phyloP scores from a whole-genome alignment of 2,329 filamentous ascomycete genomes.

The Ophiognomonia clavigignenti-juglandacearum region DNA sequence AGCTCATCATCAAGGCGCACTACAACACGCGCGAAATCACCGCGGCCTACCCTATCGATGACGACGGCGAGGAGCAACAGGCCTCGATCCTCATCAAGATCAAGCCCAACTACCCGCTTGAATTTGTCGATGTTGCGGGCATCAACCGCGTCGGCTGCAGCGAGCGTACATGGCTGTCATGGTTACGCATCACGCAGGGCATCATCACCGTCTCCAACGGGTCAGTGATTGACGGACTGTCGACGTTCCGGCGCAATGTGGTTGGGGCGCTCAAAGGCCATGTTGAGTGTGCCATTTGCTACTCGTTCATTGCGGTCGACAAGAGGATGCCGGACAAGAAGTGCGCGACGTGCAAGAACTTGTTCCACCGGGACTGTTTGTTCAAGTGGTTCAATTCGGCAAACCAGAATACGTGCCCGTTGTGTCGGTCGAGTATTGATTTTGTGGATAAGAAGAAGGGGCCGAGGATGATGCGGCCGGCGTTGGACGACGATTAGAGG shows the following conservation, averaged over 20 bases:
- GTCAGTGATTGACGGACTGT: conserved; percentile 79
- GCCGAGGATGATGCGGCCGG: not conserved
- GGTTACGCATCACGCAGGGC: conserved; percentile 83
- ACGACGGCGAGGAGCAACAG: conserved; percentile 64
- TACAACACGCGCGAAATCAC: conserved; percentile 69
- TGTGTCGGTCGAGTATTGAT: conserved; percentile 85
- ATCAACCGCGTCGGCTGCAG: conserved; percentile 80
- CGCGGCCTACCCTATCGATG: conserved; percentile 69
- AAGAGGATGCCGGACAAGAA: conserved; percentile 87
- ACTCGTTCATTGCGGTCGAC: conserved; percentile 85
- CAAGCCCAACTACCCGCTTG: conserved; percentile 77
- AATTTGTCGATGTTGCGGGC: conserved; percentile 69
- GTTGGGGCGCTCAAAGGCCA: conserved; percentile 86
- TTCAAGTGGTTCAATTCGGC: conserved; percentile 97
- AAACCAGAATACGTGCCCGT: conserved; percentile 83
- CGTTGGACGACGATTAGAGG: not conserved
- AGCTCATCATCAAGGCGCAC: conserved; percentile 65
- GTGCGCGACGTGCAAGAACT: conserved; percentile 88
- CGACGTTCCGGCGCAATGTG: conserved; percentile 82
- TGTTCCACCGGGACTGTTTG: conserved; percentile 85
- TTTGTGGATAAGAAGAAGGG: conserved; percentile 31
- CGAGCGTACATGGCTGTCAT: conserved; percentile 88
- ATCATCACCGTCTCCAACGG: conserved; percentile 94
- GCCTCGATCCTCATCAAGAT: conserved; percentile 80
- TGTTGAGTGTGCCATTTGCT: conserved; percentile 94